Evolutionary conservation across 768 basidiomycete species (phyloP).

Genomic region (Pisolithus tinctorius): DNA sequence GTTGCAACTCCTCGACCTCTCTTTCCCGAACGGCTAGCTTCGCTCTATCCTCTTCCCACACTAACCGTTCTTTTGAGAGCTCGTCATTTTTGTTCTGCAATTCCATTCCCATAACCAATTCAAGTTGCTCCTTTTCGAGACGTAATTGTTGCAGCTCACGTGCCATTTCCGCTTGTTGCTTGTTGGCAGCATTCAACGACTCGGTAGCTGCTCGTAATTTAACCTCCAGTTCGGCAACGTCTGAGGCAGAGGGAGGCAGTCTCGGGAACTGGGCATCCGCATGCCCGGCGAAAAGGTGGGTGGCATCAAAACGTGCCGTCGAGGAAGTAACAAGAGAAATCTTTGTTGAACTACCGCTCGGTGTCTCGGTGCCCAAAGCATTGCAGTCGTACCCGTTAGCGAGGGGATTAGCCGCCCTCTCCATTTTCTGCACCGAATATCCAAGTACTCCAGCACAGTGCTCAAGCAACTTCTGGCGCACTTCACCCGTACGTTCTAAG

Average conservation of each 20-base stretch:
- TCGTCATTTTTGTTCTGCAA: constrained; percentile 41
- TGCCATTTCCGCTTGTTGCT: constrained; percentile 54
- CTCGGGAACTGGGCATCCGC: constrained; percentile 52
- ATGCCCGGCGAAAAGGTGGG: constrained; percentile 82
- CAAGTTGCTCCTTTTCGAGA: constrained; percentile 64
- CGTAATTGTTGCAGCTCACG: constrained; percentile 56
- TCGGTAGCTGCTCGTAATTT: constrained; percentile 57
- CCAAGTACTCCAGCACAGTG: constrained; percentile 82
- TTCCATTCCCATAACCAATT: constrained; percentile 59
- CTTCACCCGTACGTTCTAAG: constrained; percentile 56
- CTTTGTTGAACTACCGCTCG: constrained; percentile 42
- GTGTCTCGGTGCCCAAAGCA: constrained; percentile 48
- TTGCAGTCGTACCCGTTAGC: constrained; percentile 26
- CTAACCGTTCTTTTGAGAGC: constrained; percentile 41
- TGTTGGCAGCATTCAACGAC: constrained; percentile 50
- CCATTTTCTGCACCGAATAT: constrained; percentile 59
- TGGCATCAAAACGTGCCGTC: constrained; percentile 67
- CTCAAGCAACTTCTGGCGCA: constrained; percentile 61
- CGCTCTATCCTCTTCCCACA: constrained; percentile 44
- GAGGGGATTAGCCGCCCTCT: constrained; percentile 39
- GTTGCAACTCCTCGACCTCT: constrained; percentile 33
- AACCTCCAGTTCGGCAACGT: constrained; percentile 52
- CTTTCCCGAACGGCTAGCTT: constrained; percentile 31
- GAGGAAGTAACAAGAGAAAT: constrained; percentile 44
- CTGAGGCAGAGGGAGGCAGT: constrained; percentile 37